Evolutionary conservation across 805 yeast species (phyloP).

Genomic region (Barnettozyma sp.): DNA sequence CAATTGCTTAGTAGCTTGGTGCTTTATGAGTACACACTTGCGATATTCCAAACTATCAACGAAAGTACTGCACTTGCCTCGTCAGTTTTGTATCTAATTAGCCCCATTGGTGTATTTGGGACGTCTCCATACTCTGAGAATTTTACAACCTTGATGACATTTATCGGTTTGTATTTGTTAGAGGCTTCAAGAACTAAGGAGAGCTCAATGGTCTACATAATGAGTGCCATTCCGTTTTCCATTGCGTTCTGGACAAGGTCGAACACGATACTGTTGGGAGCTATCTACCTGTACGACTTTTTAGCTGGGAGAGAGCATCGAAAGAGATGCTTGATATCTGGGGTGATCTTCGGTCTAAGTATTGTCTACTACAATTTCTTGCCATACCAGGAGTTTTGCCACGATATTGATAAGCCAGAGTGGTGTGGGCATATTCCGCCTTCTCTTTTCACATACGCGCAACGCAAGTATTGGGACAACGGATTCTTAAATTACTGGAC

Average conservation of each 20-base stretch:
- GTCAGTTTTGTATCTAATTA: constrained; percentile 45
- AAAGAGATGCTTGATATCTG: constrained; percentile 41
- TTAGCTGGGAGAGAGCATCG: constrained; percentile 19
- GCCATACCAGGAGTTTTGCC: constrained; percentile 61
- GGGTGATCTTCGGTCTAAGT: constrained; percentile 42
- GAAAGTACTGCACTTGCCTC: constrained; percentile 29
- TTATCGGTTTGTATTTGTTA: constrained; percentile 46
- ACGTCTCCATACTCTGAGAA: constrained; percentile 75
- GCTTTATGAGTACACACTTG: constrained; percentile 42
- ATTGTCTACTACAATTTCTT: constrained; percentile 41
- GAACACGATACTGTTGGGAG: constrained; percentile 70
- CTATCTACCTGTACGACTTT: constrained; percentile 52
- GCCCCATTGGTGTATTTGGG: constrained; percentile 78
- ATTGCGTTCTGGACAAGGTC: constrained; percentile 61
- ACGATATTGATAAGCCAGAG: constrained; percentile 32
- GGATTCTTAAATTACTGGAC: constrained; percentile 88
- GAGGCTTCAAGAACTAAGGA: constrained; percentile 14
- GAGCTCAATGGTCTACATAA: constrained; percentile 4
- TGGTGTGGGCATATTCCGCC: constrained; percentile 67
- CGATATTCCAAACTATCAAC: constrained; percentile 22
- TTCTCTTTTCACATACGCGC: constrained; percentile 64
- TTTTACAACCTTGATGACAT: constrained; percentile 52
- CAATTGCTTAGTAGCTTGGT: constrained; percentile 46
- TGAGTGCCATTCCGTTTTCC: constrained; percentile 37
- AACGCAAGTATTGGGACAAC: constrained; percentile 72